Conservation (phyloP, 768 basidiomycete species). For the Collybia mongolica region DNA sequence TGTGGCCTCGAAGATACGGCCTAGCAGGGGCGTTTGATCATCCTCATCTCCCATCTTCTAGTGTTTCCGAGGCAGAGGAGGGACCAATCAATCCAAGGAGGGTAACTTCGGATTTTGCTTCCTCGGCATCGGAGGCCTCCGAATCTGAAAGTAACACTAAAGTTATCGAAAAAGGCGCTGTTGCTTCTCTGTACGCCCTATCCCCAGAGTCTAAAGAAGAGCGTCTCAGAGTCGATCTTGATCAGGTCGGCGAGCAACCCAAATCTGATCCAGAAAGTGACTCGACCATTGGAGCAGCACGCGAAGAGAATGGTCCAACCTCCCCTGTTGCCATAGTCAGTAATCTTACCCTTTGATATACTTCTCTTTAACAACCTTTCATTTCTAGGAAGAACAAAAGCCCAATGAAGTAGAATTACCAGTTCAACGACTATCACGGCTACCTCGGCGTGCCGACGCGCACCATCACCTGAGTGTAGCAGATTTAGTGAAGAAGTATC, state of each 20-base stretch:
- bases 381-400: conserved; percentile 16
- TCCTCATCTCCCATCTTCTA: conserved; percentile 57
- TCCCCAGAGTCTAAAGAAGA: conserved; percentile 4
- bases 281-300: conserved; percentile 73
- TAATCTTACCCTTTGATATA: neutral
- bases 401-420: conserved; percentile 20
- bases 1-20: conserved; percentile 68
- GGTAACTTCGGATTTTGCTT: conserved; percentile 52
- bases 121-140: conserved; percentile 72
- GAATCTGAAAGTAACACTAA: conserved; percentile 51
- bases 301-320: conserved; percentile 25
- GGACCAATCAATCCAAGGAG: conserved; percentile 43
- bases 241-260: conserved; percentile 9
- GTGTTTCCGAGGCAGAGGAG: conserved; percentile 76
- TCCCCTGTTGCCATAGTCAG: conserved; percentile 24
- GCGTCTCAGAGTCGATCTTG: conserved; percentile 5
- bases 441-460: conserved; percentile 54
- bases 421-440: conserved; percentile 46
- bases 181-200: neutral
- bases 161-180: conserved; percentile 10
- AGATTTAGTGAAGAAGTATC: conserved; percentile 81
- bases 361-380: neutral
- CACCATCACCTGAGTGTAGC: conserved; percentile 67
- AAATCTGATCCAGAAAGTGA: conserved; percentile 78
- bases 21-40: conserved; percentile 52